A percentile compares a stretch with the other conserved stretches of the same genome.
Conservation (phyloP, 495 filamentous ascomycete species). For the Tuber brumale region DNA sequence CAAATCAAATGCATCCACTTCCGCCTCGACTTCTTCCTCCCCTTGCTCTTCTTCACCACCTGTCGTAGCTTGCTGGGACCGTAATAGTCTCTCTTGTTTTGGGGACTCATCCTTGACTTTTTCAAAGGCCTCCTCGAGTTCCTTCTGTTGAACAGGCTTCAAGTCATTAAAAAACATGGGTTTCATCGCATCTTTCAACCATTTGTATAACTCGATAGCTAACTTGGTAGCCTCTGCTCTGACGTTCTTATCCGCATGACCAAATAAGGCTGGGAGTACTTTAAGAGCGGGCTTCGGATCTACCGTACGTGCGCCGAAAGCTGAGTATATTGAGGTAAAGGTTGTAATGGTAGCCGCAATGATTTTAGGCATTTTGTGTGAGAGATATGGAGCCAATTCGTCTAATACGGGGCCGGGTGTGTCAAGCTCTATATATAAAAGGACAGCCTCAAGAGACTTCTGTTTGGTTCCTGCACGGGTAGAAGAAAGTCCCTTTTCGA, state of each 20-base stretch:
- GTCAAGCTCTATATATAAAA: constrained; percentile 87
- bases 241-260: constrained; percentile 97
- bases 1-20: constrained; percentile 78
- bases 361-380: constrained; percentile 91
- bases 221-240: constrained; percentile 88
- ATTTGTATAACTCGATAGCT: constrained; percentile 90
- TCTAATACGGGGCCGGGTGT: constrained; percentile 80
- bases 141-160: constrained; percentile 90
- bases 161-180: constrained; percentile 93
- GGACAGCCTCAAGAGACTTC: constrained; percentile 73
- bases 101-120: constrained; percentile 80
- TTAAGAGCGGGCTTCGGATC: constrained; percentile 97
- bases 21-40: constrained; percentile 62
- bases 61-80: constrained; percentile 75
- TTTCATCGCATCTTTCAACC: constrained; percentile 97
- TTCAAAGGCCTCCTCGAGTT: constrained; percentile 91
- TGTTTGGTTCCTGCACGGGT: constrained; percentile 82
- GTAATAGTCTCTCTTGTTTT: constrained; percentile 83
- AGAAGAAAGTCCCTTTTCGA: constrained; percentile 85
- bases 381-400: constrained; percentile 75
- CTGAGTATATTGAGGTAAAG: constrained; percentile 76
- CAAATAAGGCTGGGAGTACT: constrained; percentile 79
- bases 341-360: constrained; percentile 76
- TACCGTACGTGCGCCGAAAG: constrained; percentile 90
- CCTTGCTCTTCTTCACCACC: constrained; percentile 52